A percentile compares a stretch with the other conserved stretches of the same genome.
Evolutionary conservation across 2,329 filamentous ascomycete species (phyloP).

Genomic region (Ceratocystis harringtonii): DNA sequence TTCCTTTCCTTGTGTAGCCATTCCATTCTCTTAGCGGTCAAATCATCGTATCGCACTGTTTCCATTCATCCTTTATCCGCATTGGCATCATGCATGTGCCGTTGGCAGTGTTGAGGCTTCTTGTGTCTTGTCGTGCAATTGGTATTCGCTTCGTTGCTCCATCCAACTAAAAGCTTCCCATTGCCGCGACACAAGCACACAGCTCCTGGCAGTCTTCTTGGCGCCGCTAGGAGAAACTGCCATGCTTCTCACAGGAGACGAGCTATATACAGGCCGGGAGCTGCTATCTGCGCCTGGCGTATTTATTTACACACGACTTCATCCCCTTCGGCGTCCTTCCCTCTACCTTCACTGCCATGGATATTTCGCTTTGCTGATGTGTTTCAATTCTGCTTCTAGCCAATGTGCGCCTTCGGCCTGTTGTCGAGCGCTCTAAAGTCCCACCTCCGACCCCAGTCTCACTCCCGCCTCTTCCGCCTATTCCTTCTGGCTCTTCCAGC

Average conservation of each 20-base stretch:
- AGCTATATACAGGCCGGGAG: too few relatives aligned
- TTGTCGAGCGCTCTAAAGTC: conserved; percentile 34
- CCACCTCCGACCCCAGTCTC: conserved; percentile 41
- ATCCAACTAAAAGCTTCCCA: background rate
- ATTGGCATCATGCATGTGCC: background rate
- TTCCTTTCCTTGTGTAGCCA: background rate
- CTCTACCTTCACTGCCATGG: background rate
- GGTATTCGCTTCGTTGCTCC: background rate
- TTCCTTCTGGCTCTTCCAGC: conserved; percentile 21
- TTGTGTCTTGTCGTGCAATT: background rate
- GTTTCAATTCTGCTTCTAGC: conserved; percentile 1
- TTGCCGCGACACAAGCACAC: background rate
- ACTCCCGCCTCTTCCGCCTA: conserved; percentile 27
- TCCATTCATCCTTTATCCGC: background rate
- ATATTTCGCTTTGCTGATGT: background rate
- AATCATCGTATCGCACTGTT: background rate
- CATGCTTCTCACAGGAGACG: background rate
- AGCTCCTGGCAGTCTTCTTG: background rate
- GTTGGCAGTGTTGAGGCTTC: background rate
- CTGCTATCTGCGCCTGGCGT: too few relatives aligned
- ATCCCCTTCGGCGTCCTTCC: background rate
- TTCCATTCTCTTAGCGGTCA: background rate
- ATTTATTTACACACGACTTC: too few relatives aligned
- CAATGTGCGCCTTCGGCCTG: conserved; percentile 18
- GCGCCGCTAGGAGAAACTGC: background rate